phyloP scores from a whole-genome alignment of 345 rosid species.

The Psidium friedrichsthalianum region DNA sequence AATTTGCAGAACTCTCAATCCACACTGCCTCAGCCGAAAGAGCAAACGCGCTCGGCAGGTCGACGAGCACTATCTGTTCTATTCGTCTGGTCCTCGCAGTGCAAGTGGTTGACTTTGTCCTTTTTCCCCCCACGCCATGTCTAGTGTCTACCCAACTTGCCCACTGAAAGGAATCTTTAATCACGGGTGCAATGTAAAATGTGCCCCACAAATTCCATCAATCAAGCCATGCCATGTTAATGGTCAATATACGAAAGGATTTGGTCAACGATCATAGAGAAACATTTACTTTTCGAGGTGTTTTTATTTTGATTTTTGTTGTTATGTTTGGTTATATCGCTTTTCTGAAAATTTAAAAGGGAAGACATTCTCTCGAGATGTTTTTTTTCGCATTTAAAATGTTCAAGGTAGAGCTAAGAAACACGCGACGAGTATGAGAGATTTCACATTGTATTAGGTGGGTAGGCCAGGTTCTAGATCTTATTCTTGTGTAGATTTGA shows the following conservation, averaged over 20 bases:
- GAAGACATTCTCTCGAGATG: not conserved
- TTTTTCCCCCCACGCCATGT: not conserved
- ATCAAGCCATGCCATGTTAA: not conserved
- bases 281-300: not conserved
- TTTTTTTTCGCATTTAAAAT: not conserved
- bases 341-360: not conserved
- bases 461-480: not conserved
- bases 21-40: not conserved
- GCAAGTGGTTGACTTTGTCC: not conserved
- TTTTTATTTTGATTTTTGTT: not conserved
- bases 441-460: not conserved
- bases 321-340: not conserved
- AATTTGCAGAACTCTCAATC: not conserved
- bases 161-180: not conserved
- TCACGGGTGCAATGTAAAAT: not conserved
- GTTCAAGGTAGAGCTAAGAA: not conserved
- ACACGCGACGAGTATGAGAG: not conserved
- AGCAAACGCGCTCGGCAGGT: not conserved
- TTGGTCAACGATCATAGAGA: not conserved
- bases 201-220: not conserved
- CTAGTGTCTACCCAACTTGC: not conserved
- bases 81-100: not conserved
- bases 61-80: not conserved
- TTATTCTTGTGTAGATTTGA: not conserved
- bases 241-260: not conserved